Conservation (phyloP, 2,329 filamentous ascomycete genomes). For the Neonectria faginata region DNA sequence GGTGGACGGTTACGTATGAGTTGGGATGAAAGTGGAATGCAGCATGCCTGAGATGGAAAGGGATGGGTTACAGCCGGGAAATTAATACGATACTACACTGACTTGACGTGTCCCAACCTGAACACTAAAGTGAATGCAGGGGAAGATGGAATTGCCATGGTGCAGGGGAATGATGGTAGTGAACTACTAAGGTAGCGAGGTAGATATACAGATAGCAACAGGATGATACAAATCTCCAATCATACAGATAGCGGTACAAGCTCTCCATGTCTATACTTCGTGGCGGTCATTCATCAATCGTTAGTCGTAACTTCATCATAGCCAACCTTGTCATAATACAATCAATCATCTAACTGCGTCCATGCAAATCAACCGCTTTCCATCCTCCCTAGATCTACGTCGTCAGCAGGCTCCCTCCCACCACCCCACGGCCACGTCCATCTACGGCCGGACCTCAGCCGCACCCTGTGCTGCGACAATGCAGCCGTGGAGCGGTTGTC, state of each 20-base stretch:
- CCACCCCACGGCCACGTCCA: conserved; percentile 28
- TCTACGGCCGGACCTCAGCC: conserved; percentile 14
- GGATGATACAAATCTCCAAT: conserved; percentile 4
- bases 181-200: too few species aligned
- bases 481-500: conserved; percentile 38
- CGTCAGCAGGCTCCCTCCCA: conserved; percentile 5
- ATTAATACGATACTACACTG: not conserved
- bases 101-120: not conserved
- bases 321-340: conserved; percentile 5
- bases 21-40: conserved; percentile 19
- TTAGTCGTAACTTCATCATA: conserved; percentile 12
- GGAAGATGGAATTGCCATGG: not conserved
- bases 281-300: conserved; percentile 5
- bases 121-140: not conserved
- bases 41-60: conserved; percentile 5
- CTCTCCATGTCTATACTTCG: not conserved
- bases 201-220: not conserved
- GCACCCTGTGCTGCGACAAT: conserved; percentile 15
- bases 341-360: not conserved
- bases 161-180: not conserved
- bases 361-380: conserved; percentile 23
- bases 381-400: conserved; percentile 32
- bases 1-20: conserved; percentile 14
- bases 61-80: not conserved
- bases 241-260: conserved; percentile 7